Conservation (phyloP, 2,329 filamentous ascomycete species). For the Claviceps cyperi region DNA sequence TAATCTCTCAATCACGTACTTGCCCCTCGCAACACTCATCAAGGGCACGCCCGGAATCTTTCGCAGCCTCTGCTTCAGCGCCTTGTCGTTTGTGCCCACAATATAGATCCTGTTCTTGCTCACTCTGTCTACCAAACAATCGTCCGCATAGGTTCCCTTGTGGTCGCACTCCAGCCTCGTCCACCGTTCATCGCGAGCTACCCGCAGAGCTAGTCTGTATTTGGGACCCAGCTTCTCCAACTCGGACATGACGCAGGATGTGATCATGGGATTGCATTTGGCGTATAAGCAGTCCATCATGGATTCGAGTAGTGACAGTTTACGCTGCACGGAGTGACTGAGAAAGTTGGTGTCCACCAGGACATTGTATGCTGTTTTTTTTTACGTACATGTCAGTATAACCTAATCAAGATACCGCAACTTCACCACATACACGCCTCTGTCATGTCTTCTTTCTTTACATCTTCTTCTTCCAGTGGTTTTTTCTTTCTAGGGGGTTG, state of each 20-base stretch:
- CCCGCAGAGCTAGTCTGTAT: constrained; percentile 72
- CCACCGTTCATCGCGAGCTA: constrained; percentile 83
- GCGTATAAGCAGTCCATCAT: constrained; percentile 94
- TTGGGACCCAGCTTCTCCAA: constrained; percentile 80
- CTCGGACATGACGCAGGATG: constrained; percentile 62
- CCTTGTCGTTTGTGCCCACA: constrained; percentile 63
- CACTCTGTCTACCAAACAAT: constrained; percentile 66
- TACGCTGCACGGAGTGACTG: constrained; percentile 78
- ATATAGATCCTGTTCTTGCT: constrained; percentile 65
- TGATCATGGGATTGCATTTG: constrained; percentile 80
- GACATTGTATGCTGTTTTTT: constrained; percentile 27
- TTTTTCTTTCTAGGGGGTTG: no score
- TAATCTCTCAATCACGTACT: constrained; percentile 87
- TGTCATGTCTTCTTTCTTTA: background rate
- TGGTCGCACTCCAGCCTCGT: constrained; percentile 78
- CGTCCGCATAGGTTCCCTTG: constrained; percentile 70
- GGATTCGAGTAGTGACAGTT: constrained; percentile 72
- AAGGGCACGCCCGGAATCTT: constrained; percentile 57
- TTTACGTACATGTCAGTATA: background rate
- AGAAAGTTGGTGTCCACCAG: constrained; percentile 85
- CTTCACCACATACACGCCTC: background rate
- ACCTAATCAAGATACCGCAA: no score
- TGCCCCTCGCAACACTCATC: constrained; percentile 71
- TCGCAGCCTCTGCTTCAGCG: constrained; percentile 67
- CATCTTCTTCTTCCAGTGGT: background rate